Base-by-base conservation (phyloP, 106 monocot genomes). In the Hemerocallis citrina region DNA sequence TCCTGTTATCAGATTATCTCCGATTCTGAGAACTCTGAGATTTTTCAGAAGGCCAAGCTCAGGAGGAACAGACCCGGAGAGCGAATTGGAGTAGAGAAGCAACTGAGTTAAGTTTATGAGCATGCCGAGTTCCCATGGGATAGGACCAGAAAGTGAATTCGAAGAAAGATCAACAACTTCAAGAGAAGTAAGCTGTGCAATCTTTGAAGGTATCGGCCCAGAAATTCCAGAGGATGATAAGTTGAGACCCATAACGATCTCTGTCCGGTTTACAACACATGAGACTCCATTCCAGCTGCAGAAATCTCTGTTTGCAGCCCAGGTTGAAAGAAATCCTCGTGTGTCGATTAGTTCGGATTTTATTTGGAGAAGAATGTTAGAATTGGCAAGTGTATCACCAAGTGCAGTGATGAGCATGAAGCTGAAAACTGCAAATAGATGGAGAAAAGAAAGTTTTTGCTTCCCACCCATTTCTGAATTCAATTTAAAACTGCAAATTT, bases 261-360 rank as follows among this genome's bases (percentile, higher is more conserved):
- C 15, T 13, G 58, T 49, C 52, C 46, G 50, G 35, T 36, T 62
- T 1, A n/a, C 30, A 0, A 56, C 46, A 40, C 94, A 95, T 55
- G 70, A 57, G 30, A 95, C 68, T 62, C 89, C 94, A 30, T 70
- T 64, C 94, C 89, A 89, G 49, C 56, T 63, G 68, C 94, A 95
- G 28, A 66, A 29, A 42, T 76, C 68, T 10, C 35, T 16, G n/a
- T 19, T 49, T 15, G 56, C 25, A 23, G 64, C 60, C 94, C 89
- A 95, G 70, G 24, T 62, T 1, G 59, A 34, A 41, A 95, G 81
- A 45, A 63, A 78, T 45, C 78, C 81, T 14, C 40, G 20, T 2
- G 73, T 38, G 41, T 83, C 86, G 38, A 55, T 37, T 39, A 95
- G 42, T 17, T 61, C 63, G 6, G 89, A 78, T 41, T 95, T 95